Conservation (phyloP, 2,329 filamentous ascomycete genomes). For the Beauveria rudraprayagi region DNA sequence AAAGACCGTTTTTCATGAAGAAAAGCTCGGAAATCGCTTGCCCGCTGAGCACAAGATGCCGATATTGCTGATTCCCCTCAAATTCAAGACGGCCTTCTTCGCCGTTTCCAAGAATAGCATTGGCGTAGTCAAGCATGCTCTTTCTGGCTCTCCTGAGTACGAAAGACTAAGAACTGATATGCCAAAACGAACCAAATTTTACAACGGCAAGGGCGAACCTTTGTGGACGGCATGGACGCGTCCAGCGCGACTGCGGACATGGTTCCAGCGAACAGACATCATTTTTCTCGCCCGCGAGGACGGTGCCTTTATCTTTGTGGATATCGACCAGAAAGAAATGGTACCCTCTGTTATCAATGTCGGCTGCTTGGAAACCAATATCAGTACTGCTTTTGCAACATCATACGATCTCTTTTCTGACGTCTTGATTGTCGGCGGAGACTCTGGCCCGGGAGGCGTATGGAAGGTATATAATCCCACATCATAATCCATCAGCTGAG, state of each 20-base stretch:
- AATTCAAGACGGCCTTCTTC: slow-evolving; percentile 62
- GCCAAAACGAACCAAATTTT: slow-evolving; percentile 34
- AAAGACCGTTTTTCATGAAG: slow-evolving; percentile 33
- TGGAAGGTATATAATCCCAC: slow-evolving; percentile 50
- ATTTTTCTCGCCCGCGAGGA: slow-evolving; percentile 87
- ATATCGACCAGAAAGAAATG: slow-evolving; percentile 52
- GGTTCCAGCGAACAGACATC: slow-evolving; percentile 60
- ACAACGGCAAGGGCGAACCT: slow-evolving; percentile 41
- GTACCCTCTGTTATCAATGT: slow-evolving; percentile 49
- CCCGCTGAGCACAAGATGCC: slow-evolving; percentile 51
- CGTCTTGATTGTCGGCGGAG: slow-evolving; percentile 71
- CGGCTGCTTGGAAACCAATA: slow-evolving; percentile 60
- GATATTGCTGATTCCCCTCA: slow-evolving; percentile 63
- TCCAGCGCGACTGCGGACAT: slow-evolving; percentile 57
- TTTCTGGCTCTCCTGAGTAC: slow-evolving; percentile 43
- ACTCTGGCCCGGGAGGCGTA: slow-evolving; percentile 68
- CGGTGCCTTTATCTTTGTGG: slow-evolving; percentile 66
- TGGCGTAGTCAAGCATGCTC: slow-evolving; percentile 45
- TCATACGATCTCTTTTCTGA: slow-evolving; percentile 62
- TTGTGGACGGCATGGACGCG: slow-evolving; percentile 82
- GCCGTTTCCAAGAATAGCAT: slow-evolving; percentile 55
- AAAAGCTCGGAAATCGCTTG: slow-evolving; percentile 42
- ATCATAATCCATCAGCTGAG: slow-evolving; percentile 3
- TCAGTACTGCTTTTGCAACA: slow-evolving; percentile 75
- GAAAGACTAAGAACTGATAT: slow-evolving; percentile 34